Base-by-base conservation (phyloP, 441 rosid genomes). In the Biscutella laevigata region DNA sequence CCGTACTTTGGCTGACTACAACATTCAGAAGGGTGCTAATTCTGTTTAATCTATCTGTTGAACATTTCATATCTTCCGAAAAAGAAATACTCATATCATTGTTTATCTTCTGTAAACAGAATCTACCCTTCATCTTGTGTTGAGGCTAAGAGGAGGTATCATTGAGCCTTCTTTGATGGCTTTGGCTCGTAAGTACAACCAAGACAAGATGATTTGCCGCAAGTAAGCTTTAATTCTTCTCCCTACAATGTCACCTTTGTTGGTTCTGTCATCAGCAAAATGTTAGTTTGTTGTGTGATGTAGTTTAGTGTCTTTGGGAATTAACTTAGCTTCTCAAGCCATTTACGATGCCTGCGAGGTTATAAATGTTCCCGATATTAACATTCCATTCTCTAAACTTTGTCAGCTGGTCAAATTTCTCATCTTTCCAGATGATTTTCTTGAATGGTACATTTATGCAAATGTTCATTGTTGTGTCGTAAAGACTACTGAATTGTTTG, bases 141-240 rank as follows among this genome's bases (percentile, higher is more conserved):
- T 84, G 72, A 82, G 97, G 77, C 86, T 90, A 9, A 84, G 96
- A 21, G 98, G 98, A 50, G 98, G 98, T 5, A 87, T 87, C 64
- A 87, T 90, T 25, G 98, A 90, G 82, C 95, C 95, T 13, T 86
- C 98, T 17, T 67, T 84, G 75, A 83, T 90, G 92, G 88, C 88
- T 9, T 64, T 87, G 77, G 98, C 98, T 56, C 77, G 91, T 67
- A 90, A 90, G 59, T 87, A 82, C 63, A 87, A 87, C 60, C 96
- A 83, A 45, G 94, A 84, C 56, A 90, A 90, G 76, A 87, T 78
- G 84, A 84, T 90, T 29, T 87, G 98, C 75, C 82, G 92, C 77
- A 80, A 90, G 98, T 90, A 74, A 61, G 84, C 12, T 12, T 19
- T 2, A 0, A n/a, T n/a, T n/a, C n/a, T n/a, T n/a, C 20, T 22